A percentile compares a stretch with the other conserved stretches of the same genome.
phyloP scores from a whole-genome alignment of 1,139 yeast species.

The Taiozyma sp. region DNA sequence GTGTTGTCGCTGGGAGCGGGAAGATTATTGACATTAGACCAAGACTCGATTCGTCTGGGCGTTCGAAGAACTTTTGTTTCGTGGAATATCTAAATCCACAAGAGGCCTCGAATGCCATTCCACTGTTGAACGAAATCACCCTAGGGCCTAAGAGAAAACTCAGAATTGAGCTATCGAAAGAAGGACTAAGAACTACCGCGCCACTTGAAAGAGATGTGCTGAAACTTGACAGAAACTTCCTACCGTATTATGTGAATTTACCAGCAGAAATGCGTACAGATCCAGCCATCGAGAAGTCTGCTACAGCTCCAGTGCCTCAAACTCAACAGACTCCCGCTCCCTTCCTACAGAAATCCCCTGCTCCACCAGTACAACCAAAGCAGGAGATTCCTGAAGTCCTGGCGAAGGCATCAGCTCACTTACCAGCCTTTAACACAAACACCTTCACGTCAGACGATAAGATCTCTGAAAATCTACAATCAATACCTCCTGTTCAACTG shows the following conservation, averaged over 20 bases:
- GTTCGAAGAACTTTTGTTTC: slow-evolving; percentile 60
- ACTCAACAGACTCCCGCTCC: not conserved
- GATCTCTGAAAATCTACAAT: slow-evolving; percentile 38
- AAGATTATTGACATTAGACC: slow-evolving; percentile 56
- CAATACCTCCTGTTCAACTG: slow-evolving; percentile 63
- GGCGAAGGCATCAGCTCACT: slow-evolving; percentile 43
- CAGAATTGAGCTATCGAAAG: slow-evolving; percentile 56
- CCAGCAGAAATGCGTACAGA: slow-evolving; percentile 42
- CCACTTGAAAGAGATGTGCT: slow-evolving; percentile 37
- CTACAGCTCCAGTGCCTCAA: not conserved
- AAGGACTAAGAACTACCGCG: slow-evolving; percentile 41
- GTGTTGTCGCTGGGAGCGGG: slow-evolving; percentile 64
- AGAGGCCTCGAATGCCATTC: slow-evolving; percentile 47
- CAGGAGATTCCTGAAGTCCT: slow-evolving; percentile 36
- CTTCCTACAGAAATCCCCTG: not conserved
- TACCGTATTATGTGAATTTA: slow-evolving; percentile 50
- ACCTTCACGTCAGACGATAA: slow-evolving; percentile 44
- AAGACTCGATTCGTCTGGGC: slow-evolving; percentile 56
- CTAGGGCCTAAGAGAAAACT: slow-evolving; percentile 41
- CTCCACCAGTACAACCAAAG: not conserved
- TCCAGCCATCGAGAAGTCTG: not conserved
- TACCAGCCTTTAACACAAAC: slow-evolving; percentile 42
- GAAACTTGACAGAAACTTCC: slow-evolving; percentile 34
- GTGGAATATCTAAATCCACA: slow-evolving; percentile 48
- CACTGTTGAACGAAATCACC: slow-evolving; percentile 37